Conservation (phyloP, 331 rosid genomes). For the Arachis monticola region DNA sequence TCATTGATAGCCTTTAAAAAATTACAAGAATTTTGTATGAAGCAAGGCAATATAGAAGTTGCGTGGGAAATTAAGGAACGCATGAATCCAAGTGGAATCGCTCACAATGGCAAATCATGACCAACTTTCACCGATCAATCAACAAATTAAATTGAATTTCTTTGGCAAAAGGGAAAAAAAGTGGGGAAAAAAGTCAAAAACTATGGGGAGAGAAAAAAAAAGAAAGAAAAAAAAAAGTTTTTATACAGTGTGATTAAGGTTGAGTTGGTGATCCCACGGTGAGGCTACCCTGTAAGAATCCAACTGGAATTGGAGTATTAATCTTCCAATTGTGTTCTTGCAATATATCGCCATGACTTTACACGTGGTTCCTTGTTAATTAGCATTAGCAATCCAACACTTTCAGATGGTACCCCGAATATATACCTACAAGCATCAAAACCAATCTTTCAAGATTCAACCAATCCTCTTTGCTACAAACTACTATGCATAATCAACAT, state of each 20-base stretch:
- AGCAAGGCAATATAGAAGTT: no score
- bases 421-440: conserved; percentile 62
- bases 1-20: no score
- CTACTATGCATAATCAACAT: conserved; percentile 14
- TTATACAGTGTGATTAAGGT: conserved; percentile 31
- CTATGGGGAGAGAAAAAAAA: conserved; percentile 35
- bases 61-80: no score
- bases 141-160: conserved; percentile 52
- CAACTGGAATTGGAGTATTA: conserved; percentile 34
- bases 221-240: conserved; percentile 29
- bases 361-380: conserved; percentile 61
- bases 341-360: conserved; percentile 81
- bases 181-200: conserved; percentile 48
- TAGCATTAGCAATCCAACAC: conserved; percentile 77
- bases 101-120: conserved; percentile 39
- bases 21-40: no score
- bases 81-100: not conserved
- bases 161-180: conserved; percentile 45
- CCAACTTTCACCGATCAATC: conserved; percentile 52
- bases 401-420: conserved; percentile 65
- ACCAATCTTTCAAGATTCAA: conserved; percentile 21
- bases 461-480: conserved; percentile 3
- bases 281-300: conserved; percentile 36
- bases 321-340: conserved; percentile 62
- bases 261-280: conserved; percentile 42